phyloP scores from a whole-genome alignment of 768 basidiomycete species.

The Mycena venus region DNA sequence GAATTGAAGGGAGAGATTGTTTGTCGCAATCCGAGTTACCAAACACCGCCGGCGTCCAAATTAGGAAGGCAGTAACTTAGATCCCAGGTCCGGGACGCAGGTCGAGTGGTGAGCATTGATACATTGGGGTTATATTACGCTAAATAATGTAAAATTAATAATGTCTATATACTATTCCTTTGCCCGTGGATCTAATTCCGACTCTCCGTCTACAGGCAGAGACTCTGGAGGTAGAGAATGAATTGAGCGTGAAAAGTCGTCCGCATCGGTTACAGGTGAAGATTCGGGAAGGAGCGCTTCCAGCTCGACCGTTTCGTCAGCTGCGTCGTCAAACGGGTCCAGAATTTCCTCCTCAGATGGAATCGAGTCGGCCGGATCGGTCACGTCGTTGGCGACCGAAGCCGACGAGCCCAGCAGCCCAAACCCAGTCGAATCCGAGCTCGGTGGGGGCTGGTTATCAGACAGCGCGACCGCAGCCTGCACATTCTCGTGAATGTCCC shows the following conservation, averaged over 20 bases:
- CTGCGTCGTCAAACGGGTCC: background rate
- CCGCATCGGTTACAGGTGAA: background rate
- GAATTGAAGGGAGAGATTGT: background rate
- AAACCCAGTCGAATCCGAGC: background rate
- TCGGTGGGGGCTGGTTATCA: background rate
- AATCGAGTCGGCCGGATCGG: too few relatives aligned
- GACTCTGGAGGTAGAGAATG: background rate
- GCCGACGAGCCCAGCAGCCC: background rate
- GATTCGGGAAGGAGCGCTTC: background rate
- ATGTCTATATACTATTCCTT: constrained; percentile 1
- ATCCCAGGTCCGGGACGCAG: too few relatives aligned
- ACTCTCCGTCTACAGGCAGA: background rate
- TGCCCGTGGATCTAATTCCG: background rate
- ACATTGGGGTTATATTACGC: constrained; percentile 16
- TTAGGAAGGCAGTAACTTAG: background rate
- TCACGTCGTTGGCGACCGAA: too few relatives aligned
- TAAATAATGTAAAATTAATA: constrained; percentile 20
- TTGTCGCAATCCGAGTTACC: background rate
- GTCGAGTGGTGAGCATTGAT: constrained; percentile 20
- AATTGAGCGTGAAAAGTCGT: background rate
- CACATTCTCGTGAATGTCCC: background rate
- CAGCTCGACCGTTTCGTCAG: background rate
- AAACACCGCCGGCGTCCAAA: constrained; percentile 1
- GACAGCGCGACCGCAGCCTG: background rate
- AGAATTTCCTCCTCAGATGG: background rate